Conservation (phyloP, 2,329 filamentous ascomycete species). For the Claviceps lovelessii region DNA sequence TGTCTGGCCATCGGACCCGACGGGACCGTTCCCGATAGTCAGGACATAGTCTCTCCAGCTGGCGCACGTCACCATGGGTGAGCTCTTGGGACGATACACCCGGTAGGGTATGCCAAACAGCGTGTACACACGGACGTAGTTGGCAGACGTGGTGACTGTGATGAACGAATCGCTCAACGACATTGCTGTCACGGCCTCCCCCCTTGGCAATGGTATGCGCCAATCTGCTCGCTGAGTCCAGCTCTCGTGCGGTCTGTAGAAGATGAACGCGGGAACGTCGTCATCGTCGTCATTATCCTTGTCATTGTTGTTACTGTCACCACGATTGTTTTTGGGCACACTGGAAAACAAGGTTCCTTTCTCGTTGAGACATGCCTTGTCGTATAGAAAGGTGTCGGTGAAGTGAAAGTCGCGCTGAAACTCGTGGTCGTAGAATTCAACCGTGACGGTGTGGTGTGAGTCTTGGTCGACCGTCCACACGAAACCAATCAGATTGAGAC, state of each 20-base stretch:
- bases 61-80: constrained; percentile 79
- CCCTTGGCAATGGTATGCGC: constrained; percentile 72
- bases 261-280: constrained; percentile 61
- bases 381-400: constrained; percentile 88
- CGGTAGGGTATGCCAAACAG: constrained; percentile 81
- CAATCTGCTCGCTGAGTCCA: constrained; percentile 89
- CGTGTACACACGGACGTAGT: constrained; percentile 86
- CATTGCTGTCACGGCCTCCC: constrained; percentile 78
- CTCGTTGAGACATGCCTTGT: constrained; percentile 85
- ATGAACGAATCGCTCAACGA: constrained; percentile 84
- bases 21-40: constrained; percentile 82
- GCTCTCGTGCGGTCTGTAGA: constrained; percentile 91
- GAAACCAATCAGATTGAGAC: constrained; percentile 82
- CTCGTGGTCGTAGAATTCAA: constrained; percentile 94
- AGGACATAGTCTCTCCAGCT: constrained; percentile 95
- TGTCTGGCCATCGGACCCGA: constrained; percentile 62
- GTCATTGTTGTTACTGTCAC: not conserved
- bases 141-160: constrained; percentile 70
- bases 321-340: constrained; percentile 35
- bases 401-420: constrained; percentile 92
- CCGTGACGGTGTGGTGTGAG: constrained; percentile 80
- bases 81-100: constrained; percentile 83
- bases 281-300: constrained; percentile 31
- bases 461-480: constrained; percentile 97
- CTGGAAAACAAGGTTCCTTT: constrained; percentile 77